A percentile compares a stretch with the other conserved stretches of the same genome.
phyloP scores from a whole-genome alignment of 2,329 filamentous ascomycete genomes.

The Cercospora berteroae region DNA sequence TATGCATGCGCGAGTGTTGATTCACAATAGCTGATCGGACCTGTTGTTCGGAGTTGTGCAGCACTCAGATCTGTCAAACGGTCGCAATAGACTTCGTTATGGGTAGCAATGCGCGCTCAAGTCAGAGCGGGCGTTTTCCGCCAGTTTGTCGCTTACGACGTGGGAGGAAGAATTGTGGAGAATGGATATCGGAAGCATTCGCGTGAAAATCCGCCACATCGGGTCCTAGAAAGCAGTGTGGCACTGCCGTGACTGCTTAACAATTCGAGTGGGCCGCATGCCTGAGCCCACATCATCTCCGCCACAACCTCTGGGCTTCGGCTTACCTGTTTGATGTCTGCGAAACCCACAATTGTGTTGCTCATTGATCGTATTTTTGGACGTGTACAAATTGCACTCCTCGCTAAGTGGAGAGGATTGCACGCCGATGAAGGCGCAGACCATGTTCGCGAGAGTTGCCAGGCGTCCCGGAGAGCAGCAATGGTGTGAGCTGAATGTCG shows the following conservation, averaged over 20 bases:
- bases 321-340: background rate
- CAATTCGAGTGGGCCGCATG: background rate
- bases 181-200: background rate
- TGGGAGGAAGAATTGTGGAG: background rate
- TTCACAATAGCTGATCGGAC: background rate
- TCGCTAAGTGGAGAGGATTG: background rate
- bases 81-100: background rate
- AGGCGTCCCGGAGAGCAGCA: background rate
- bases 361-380: background rate
- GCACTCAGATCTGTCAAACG: background rate
- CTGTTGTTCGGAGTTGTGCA: background rate
- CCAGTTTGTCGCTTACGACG: background rate
- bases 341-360: background rate
- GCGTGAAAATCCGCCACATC: background rate
- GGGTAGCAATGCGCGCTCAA: background rate
- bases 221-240: background rate
- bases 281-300: background rate
- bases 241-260: slow-evolving; percentile 6
- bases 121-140: background rate
- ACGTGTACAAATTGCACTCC: background rate
- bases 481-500: background rate
- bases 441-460: background rate
- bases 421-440: background rate
- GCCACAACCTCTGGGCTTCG: background rate
- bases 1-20: background rate